phyloP scores from a whole-genome alignment of 495 filamentous ascomycete genomes.

The Friedmanniomyces simplex region DNA sequence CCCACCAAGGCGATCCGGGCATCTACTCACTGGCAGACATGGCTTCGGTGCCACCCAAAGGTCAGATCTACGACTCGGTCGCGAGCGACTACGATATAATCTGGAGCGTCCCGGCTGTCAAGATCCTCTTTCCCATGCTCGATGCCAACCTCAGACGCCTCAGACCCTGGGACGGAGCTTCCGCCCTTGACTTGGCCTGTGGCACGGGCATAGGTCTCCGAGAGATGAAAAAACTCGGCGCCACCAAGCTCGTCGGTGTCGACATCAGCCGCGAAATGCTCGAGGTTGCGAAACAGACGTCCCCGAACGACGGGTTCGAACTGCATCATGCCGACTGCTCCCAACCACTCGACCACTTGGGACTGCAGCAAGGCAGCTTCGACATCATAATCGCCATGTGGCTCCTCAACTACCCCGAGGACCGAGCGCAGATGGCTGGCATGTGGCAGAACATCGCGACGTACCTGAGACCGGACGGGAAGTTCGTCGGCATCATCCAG shows the following conservation, averaged over 20 bases:
- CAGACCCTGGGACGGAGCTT: slow-evolving; percentile 1
- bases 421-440: slow-evolving; percentile 3
- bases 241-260: slow-evolving; percentile 8
- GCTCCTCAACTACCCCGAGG: slow-evolving; percentile 11
- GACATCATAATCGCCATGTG: slow-evolving; percentile 11
- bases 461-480: background rate
- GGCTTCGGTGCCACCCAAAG: slow-evolving; percentile 8
- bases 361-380: slow-evolving; percentile 2
- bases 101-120: slow-evolving; percentile 6
- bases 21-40: no score
- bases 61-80: slow-evolving; percentile 13
- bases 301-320: slow-evolving; percentile 6
- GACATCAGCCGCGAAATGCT: slow-evolving; percentile 14
- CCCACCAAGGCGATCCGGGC: no score
- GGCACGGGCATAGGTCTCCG: slow-evolving; percentile 13
- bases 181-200: slow-evolving; percentile 9
- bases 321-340: slow-evolving; percentile 14
- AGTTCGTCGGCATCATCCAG: slow-evolving; percentile 11
- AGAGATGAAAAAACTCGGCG: slow-evolving; percentile 9
- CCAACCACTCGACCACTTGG: slow-evolving; percentile 1
- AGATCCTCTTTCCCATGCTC: slow-evolving; percentile 10
- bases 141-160: slow-evolving; percentile 1
- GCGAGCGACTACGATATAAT: slow-evolving; percentile 11
- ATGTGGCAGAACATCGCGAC: slow-evolving; percentile 13
- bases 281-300: slow-evolving; percentile 1